phyloP scores from a whole-genome alignment of 2,329 filamentous ascomycete genomes.

The Onygena corvina region DNA sequence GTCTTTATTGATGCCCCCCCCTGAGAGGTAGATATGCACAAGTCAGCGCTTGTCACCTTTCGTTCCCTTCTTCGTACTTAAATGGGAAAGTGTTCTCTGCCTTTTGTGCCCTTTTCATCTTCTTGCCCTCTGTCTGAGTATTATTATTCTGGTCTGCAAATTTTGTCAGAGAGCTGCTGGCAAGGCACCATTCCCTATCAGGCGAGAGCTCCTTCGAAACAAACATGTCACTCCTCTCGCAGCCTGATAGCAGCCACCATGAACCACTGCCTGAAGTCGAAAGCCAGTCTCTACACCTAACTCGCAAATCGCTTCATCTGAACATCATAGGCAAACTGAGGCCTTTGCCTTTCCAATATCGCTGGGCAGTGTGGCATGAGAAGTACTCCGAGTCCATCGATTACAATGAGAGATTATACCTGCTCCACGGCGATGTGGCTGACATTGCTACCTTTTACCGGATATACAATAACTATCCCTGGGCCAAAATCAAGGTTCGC shows the following conservation, averaged over 20 bases:
- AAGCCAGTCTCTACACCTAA: conserved; percentile 12
- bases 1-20: conserved; percentile 1
- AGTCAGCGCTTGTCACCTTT: neutral
- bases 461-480: conserved; percentile 69
- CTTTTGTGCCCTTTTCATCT: neutral
- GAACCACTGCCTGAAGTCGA: conserved; percentile 13
- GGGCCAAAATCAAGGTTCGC: conserved; percentile 62
- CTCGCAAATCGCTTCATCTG: conserved; percentile 31
- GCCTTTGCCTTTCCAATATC: conserved; percentile 37
- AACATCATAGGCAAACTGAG: conserved; percentile 36
- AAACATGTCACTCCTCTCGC: neutral
- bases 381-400: conserved; percentile 24
- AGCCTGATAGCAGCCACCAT: neutral
- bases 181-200: neutral
- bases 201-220: neutral
- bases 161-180: too few relatives aligned
- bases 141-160: too few relatives aligned
- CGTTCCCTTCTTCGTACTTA: neutral
- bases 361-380: conserved; percentile 40
- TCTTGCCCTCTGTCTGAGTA: neutral
- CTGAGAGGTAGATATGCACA: neutral
- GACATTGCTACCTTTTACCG: conserved; percentile 54
- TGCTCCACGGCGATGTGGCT: conserved; percentile 31
- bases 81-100: neutral
- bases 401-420: conserved; percentile 27